Base-by-base conservation (phyloP, 140 eudicot species). In the Flaveria floridana region DNA sequence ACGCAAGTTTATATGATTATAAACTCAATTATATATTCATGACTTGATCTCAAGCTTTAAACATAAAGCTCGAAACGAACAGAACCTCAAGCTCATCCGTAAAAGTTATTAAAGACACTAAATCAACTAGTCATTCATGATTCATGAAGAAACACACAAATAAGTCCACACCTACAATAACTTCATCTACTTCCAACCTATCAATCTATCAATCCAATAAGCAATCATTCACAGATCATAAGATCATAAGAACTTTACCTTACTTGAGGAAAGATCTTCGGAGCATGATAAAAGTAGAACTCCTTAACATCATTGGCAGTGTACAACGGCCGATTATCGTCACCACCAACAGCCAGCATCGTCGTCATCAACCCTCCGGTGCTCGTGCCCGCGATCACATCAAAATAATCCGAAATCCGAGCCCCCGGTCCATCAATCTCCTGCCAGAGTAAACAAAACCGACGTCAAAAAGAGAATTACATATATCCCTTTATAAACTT, bases 361-460 rank as follows among this genome's bases (percentile, higher is more conserved):
- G 89, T 34, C 15, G 95, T 65, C 61, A 91, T 74, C 44, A 90
- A 72, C 0, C 97, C 95, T 10, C 97, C 95, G 1, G 97, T 91
- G 74, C 97, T 91, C 44, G 95, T 91, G 25, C 95, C 97, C 2
- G 95, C 89, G 2, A 91, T 81, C 28, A 91, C 92, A 78, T 88
- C 95, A 18, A 91, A 88, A 75, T 91, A 91, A 73, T 91, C 92
- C 15, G 92, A 85, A 53, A 91, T 75, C 65, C 95, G 88, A 59
- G 95, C 97, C 58, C 62, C 73, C 7, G 82, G 78, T 6, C 97
- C 97, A 56, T 90, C 97, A 26, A 88, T 51, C 72, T 90, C 90
- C 97, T 90, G 71, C 62, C 30, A 51, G 37, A 9, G 16, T n/a
- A 19, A 41, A 61, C 12, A 23, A 52, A 16, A 15, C 11, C 68